Percentiles rank a stretch among this genome's conserved stretches.
Conservation (phyloP, 2,329 filamentous ascomycete genomes). For the Ceratocystis diversiconidia region DNA sequence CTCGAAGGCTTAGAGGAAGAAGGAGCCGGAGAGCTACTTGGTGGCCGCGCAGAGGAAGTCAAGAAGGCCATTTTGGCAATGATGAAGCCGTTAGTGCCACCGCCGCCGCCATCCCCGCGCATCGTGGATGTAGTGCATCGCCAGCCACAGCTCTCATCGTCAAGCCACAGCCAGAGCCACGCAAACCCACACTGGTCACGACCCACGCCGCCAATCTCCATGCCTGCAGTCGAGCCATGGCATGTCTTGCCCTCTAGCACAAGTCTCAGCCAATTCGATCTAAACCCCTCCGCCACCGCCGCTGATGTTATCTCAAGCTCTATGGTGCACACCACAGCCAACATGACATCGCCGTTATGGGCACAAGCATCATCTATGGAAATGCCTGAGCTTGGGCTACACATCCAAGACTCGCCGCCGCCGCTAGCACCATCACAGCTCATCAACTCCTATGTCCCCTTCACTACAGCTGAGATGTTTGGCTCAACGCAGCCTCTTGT, state of each 20-base stretch:
- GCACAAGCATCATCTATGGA: constrained; percentile 36
- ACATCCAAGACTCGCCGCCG: constrained; percentile 57
- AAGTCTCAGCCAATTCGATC: constrained; percentile 47
- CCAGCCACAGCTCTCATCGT: constrained; percentile 50
- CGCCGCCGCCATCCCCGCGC: constrained; percentile 50
- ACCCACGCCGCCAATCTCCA: constrained; percentile 45
- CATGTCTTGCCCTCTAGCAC: constrained; percentile 82
- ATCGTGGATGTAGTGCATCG: constrained; percentile 63
- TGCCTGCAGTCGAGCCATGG: constrained; percentile 72
- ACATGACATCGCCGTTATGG: constrained; percentile 13
- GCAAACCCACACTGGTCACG: constrained; percentile 28
- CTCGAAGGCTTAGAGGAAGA: constrained; percentile 95
- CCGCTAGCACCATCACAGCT: constrained; percentile 27
- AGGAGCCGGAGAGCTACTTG: constrained; percentile 81
- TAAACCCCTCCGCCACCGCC: constrained; percentile 3
- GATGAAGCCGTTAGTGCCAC: constrained; percentile 74
- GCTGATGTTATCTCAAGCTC: neutral
- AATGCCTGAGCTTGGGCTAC: constrained; percentile 49
- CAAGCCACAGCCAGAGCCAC: constrained; percentile 6
- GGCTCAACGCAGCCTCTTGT: constrained; percentile 67
- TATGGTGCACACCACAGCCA: constrained; percentile 11
- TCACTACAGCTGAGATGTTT: constrained; percentile 57
- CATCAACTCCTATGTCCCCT: constrained; percentile 33
- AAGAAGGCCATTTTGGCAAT: constrained; percentile 73
- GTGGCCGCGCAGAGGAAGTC: constrained; percentile 84